Conservation (phyloP, 768 basidiomycete genomes). For the Agrocybe praecox region DNA sequence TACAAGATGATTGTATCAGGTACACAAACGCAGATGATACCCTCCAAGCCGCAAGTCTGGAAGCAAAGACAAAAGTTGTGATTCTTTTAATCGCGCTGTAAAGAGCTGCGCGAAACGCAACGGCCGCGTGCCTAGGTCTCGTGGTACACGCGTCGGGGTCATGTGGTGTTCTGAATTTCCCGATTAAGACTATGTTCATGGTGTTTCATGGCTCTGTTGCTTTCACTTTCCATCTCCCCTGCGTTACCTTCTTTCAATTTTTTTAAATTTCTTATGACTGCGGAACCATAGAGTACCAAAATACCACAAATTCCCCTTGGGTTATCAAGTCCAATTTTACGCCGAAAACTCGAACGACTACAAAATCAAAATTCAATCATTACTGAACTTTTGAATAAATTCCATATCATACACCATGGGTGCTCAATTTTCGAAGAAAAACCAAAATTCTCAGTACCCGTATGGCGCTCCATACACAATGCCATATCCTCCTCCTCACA, state of each 20-base stretch:
- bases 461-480: slow-evolving; percentile 17
- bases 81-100: not conserved
- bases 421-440: not conserved
- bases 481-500: slow-evolving; percentile 12
- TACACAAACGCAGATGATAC: slow-evolving; percentile 16
- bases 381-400: not conserved
- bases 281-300: too few species aligned
- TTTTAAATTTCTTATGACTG: too few species aligned
- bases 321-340: too few species aligned
- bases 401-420: not conserved
- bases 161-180: not conserved
- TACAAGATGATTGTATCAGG: slow-evolving; percentile 22
- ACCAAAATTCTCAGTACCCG: slow-evolving; percentile 18
- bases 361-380: too few species aligned
- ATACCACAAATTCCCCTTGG: too few species aligned
- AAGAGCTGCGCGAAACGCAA: too few species aligned
- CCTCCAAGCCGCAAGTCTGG: slow-evolving; percentile 1
- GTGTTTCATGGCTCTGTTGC: not conserved
- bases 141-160: not conserved
- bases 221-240: not conserved
- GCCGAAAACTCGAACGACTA: too few species aligned
- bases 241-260: not conserved
- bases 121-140: too few species aligned
- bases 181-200: not conserved
- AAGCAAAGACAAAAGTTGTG: not conserved